phyloP scores from a whole-genome alignment of 768 basidiomycete species.

The Serendipita sp. region DNA sequence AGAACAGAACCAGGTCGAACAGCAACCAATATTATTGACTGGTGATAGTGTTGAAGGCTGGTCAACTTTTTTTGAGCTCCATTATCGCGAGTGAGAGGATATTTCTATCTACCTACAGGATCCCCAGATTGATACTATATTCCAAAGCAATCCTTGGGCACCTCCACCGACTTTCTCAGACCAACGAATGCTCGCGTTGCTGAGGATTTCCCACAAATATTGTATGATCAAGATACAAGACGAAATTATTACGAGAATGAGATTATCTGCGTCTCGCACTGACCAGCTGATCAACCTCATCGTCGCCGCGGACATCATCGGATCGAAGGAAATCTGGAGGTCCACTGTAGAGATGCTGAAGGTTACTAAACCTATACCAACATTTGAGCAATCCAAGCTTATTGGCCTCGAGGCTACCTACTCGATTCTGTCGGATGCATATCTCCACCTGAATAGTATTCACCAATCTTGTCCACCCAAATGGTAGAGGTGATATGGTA shows the following conservation, averaged over 20 bases:
- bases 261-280: neutral
- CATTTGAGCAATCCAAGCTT: neutral
- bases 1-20: neutral
- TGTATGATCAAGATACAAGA: neutral
- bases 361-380: neutral
- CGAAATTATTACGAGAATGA: neutral
- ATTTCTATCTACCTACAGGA: neutral
- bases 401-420: neutral
- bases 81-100: neutral
- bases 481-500: no score
- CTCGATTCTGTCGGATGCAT: neutral
- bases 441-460: neutral
- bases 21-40: neutral
- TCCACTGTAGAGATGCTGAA: neutral
- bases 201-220: neutral
- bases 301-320: neutral
- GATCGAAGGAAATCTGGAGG: neutral
- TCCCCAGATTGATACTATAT: no score
- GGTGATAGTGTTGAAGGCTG: neutral
- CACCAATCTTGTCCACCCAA: neutral
- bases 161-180: neutral
- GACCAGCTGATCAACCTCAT: neutral
- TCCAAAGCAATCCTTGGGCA: neutral
- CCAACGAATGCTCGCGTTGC: neutral
- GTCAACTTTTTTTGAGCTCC: neutral